phyloP scores from a whole-genome alignment of 768 basidiomycete genomes.

The Cubamyces sp. region DNA sequence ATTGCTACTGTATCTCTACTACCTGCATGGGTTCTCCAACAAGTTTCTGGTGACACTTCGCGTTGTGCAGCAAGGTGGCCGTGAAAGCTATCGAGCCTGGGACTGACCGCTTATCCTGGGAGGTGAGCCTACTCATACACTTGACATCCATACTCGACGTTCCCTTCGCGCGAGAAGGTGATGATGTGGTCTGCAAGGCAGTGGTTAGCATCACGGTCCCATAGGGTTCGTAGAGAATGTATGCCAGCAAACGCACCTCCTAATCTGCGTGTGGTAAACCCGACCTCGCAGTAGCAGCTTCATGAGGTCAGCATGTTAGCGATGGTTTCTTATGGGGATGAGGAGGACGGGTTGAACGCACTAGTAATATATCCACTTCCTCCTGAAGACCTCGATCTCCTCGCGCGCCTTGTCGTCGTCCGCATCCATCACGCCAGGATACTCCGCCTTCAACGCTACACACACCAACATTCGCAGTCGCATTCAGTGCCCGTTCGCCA shows the following conservation, averaged over 20 bases:
- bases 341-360: constrained; percentile 31
- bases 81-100: too few species aligned
- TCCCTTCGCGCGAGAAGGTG: constrained; percentile 67
- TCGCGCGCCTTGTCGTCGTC: constrained; percentile 39
- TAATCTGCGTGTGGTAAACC: constrained; percentile 65
- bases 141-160: constrained; percentile 58
- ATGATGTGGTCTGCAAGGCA: constrained; percentile 58
- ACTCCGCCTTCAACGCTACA: constrained; percentile 57
- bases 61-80: too few species aligned
- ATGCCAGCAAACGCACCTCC: constrained; percentile 49
- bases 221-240: constrained; percentile 19
- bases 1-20: not conserved
- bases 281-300: constrained; percentile 75
- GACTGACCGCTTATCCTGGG: too few species aligned
- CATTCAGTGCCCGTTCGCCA: not conserved
- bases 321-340: not conserved
- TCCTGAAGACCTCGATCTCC: constrained; percentile 74
- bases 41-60: too few species aligned
- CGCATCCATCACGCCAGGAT: constrained; percentile 57
- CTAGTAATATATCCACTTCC: constrained; percentile 52
- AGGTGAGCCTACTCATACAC: constrained; percentile 24
- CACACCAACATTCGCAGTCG: too few species aligned
- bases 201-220: not conserved
- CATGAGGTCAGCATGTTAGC: not conserved
- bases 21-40: not conserved